A percentile compares a stretch with the other conserved stretches of the same genome.
Evolutionary conservation across 2,329 filamentous ascomycete species (phyloP).

Genomic region (Volutella citrinella): DNA sequence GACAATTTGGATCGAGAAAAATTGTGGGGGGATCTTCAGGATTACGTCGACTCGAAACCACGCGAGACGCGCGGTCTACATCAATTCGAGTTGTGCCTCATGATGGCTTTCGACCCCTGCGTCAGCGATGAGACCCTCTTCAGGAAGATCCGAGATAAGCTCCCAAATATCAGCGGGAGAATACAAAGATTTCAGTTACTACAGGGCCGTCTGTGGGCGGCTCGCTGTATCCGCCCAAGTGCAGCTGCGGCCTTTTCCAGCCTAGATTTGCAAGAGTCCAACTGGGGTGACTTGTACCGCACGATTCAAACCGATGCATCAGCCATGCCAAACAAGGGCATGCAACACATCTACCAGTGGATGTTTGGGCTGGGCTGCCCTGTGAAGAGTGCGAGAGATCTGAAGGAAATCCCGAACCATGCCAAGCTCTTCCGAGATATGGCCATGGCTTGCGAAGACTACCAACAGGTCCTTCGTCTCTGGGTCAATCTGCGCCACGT

Average conservation of each 20-base stretch:
- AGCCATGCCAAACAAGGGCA: background rate
- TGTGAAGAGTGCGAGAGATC: constrained; percentile 1
- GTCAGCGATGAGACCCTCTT: constrained; percentile 2
- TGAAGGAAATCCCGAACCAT: constrained; percentile 1
- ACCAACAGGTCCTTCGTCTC: constrained; percentile 23
- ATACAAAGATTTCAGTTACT: too few relatives aligned
- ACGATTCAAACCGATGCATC: background rate
- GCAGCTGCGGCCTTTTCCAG: background rate
- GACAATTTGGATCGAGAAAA: too few relatives aligned
- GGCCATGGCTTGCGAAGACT: constrained; percentile 14
- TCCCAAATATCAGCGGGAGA: constrained; percentile 15
- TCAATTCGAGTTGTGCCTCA: background rate
- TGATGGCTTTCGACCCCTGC: constrained; percentile 4
- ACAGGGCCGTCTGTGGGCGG: background rate
- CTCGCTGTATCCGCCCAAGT: background rate
- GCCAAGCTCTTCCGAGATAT: constrained; percentile 5
- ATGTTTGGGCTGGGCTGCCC: background rate
- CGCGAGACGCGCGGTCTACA: too few relatives aligned
- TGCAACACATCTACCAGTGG: background rate
- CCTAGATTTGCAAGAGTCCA: background rate
- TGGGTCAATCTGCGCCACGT: constrained; percentile 6
- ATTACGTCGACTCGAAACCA: too few relatives aligned
- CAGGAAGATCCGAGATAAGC: too few relatives aligned
- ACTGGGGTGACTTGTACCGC: background rate
- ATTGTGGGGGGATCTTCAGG: too few relatives aligned